A percentile compares a stretch with the other conserved stretches of the same genome.
phyloP scores from a whole-genome alignment of 2,329 filamentous ascomycete species.

The Pseudogymnoascus sp. region DNA sequence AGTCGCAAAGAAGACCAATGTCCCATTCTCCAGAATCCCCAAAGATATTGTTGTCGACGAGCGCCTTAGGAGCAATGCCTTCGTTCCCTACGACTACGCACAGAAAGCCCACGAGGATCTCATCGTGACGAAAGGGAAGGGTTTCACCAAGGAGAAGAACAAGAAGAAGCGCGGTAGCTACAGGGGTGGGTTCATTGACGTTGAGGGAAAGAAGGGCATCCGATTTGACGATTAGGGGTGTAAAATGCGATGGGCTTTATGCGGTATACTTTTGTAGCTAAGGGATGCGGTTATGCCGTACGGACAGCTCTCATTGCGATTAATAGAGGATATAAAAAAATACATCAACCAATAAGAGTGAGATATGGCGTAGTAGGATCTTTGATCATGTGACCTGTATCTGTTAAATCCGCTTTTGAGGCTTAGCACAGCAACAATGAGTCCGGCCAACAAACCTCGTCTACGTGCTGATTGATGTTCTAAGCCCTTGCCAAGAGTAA shows the following conservation, averaged over 20 bases:
- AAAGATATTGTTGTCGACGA: conserved; percentile 60
- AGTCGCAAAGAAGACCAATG: conserved; percentile 42
- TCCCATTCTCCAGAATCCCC: conserved; percentile 70
- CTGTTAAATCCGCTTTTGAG: neutral
- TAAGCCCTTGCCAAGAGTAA: neutral
- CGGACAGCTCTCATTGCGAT: neutral
- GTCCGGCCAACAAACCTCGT: neutral
- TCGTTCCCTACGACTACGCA: conserved; percentile 78
- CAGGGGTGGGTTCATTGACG: conserved; percentile 81
- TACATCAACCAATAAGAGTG: neutral
- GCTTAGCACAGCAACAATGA: neutral
- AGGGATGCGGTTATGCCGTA: neutral
- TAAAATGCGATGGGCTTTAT: conserved; percentile 2
- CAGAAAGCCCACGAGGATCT: conserved; percentile 81
- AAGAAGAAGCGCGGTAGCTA: conserved; percentile 93
- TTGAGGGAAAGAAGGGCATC: conserved; percentile 71
- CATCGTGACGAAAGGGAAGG: conserved; percentile 86
- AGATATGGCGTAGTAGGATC: neutral
- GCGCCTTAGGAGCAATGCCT: conserved; percentile 68
- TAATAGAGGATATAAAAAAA: conserved; percentile 5
- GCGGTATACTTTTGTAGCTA: conserved; percentile 1
- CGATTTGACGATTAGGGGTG: conserved; percentile 76
- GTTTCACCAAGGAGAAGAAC: conserved; percentile 99
- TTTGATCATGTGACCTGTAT: neutral
- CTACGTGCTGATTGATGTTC: neutral